A percentile compares a stretch with the other conserved stretches of the same genome.
Evolutionary conservation across 2,329 filamentous ascomycete genomes (phyloP).

Genomic region (Aspergillus fumigatiaffinis): DNA sequence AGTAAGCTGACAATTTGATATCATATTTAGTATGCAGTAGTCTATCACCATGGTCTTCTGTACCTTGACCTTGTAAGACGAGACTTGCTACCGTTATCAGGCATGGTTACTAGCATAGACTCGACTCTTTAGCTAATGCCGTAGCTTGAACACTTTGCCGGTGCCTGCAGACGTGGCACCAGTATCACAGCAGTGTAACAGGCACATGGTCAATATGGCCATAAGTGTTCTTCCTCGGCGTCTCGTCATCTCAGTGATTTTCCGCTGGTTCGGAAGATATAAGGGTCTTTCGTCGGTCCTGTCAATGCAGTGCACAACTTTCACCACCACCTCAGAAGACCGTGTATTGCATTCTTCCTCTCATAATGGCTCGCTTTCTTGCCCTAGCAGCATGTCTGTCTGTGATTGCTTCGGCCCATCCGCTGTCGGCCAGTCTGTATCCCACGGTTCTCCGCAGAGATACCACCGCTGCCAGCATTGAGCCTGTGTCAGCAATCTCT

Average conservation of each 20-base stretch:
- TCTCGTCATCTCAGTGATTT: too few relatives aligned
- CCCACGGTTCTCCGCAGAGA: not conserved
- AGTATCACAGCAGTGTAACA: too few relatives aligned
- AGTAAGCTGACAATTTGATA: too few relatives aligned
- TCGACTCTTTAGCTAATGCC: too few relatives aligned
- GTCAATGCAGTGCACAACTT: not conserved
- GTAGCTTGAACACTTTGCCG: too few relatives aligned
- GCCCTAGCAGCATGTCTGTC: not conserved
- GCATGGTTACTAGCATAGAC: too few relatives aligned
- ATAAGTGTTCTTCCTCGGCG: too few relatives aligned
- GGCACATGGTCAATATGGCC: too few relatives aligned
- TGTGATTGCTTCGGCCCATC: not conserved
- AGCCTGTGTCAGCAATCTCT: not conserved
- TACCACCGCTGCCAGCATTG: not conserved
- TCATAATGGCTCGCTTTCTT: not conserved
- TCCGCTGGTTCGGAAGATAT: too few relatives aligned
- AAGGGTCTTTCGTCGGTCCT: not conserved
- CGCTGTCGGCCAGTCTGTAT: not conserved
- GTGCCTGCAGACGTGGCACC: too few relatives aligned
- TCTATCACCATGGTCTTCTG: too few relatives aligned
- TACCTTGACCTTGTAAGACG: not conserved
- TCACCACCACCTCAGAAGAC: not conserved
- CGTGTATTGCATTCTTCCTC: not conserved
- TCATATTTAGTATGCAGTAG: too few relatives aligned
- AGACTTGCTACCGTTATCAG: not conserved